Evolutionary conservation across 257 asterid genomes (phyloP), one percentile per base, ranked within the genome.

Genomic region (Cinchona pubescens): DNA sequence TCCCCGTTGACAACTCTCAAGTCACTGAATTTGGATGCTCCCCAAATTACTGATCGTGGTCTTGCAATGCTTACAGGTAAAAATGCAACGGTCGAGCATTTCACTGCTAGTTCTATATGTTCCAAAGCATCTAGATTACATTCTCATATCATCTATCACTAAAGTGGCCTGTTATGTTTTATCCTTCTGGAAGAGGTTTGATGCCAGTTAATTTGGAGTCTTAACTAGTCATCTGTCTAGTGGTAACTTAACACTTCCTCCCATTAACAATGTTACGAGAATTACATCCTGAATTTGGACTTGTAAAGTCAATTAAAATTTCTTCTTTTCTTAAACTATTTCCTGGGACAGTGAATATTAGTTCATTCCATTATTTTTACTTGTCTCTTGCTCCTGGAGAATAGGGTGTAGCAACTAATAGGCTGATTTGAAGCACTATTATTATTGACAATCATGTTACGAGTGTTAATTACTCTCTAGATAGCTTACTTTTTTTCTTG

Each of bases 21-120:
- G 64, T 81, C 79, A 19, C 76, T 84, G 45, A 84, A 79, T 63
- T 77, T 84, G 75, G 87, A 84, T 76, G n/a, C 82, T 81, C 85
- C 78, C 64, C 83, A 75, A 7, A 76, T 84, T 53, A 79, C 87
- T 12, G 85, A 84, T 45, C 42, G 56, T 15, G 85, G 83, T 23
- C 82, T 84, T 18, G 79, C 82, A n/a, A 40, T 46, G 67, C 82
- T 84, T 66, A 76, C 78, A 0, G 32, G 87, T 81, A 73, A 66
- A 65, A 53, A 56, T 40, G 55, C 5, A 45, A 62, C 34, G 43
- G 23, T 16, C 38, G 56, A 23, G 48, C 10, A 29, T 43, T 73
- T 23, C 68, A n/a, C 49, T n/a, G n/a, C 38, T 7, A 30, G 14
- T 11, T 37, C 6, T 25, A 7, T 40, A 37, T 7, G 70, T 64